A percentile compares a stretch with the other conserved stretches of the same genome.
These are phyloP conservation scores for Aegilops speltoides DNA, from an alignment of 176 grass and related monocot species.

Conservation along the genomic window DNA sequence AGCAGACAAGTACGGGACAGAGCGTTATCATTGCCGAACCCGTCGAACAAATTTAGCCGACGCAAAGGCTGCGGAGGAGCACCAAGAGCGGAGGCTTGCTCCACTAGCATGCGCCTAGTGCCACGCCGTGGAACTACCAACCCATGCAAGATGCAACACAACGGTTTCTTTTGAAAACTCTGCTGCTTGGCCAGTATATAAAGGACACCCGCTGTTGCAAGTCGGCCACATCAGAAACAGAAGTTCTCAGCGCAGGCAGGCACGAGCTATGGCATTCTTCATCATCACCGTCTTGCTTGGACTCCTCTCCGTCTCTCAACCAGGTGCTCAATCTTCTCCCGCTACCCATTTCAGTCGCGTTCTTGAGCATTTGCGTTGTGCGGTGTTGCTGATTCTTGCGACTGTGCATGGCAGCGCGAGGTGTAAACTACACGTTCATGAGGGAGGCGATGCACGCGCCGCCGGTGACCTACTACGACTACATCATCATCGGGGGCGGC, in stretches of 20 bases:
- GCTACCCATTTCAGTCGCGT: too few relatives aligned
- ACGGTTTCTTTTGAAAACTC: slow-evolving; percentile 26
- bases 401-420: background rate
- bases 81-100: slow-evolving; percentile 6
- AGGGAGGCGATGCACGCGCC: slow-evolving; percentile 60
- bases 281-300: slow-evolving; percentile 7
- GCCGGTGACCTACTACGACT: slow-evolving; percentile 55
- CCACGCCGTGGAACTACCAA: slow-evolving; percentile 1
- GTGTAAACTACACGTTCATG: slow-evolving; percentile 65
- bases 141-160: background rate
- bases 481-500: slow-evolving; percentile 87
- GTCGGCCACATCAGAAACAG: slow-evolving; percentile 8
- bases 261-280: slow-evolving; percentile 32
- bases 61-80: slow-evolving; percentile 41
- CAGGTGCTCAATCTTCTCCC: slow-evolving; percentile 18
- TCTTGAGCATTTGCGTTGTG: background rate
- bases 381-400: background rate
- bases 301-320: slow-evolving; percentile 22
- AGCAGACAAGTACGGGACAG: background rate
- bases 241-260: background rate
- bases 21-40: slow-evolving; percentile 14
- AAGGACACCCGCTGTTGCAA: background rate
- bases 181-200: slow-evolving; percentile 23
- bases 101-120: background rate
- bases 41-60: slow-evolving; percentile 23